A percentile compares a stretch with the other conserved stretches of the same genome.
Evolutionary conservation across 2,329 filamentous ascomycete genomes (phyloP).

Genomic region (Epichloe gansuensis): DNA sequence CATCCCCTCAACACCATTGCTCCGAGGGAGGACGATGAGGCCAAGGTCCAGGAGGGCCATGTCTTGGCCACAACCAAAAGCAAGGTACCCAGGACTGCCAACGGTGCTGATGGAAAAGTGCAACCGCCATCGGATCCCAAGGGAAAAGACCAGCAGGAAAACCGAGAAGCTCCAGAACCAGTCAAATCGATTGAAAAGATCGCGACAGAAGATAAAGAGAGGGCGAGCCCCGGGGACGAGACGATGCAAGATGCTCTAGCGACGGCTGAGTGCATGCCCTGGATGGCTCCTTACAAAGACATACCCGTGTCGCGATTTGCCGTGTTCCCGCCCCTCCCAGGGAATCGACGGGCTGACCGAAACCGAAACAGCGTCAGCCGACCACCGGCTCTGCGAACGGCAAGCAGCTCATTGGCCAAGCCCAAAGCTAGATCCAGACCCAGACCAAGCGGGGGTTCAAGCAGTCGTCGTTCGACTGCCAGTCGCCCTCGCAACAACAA

Average conservation of each 20-base stretch:
- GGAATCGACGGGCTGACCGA: conserved; percentile 35
- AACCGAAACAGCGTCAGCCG: conserved; percentile 30
- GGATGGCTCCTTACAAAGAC: conserved; percentile 35
- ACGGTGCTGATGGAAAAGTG: conserved; percentile 7
- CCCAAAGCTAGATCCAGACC: conserved; percentile 26
- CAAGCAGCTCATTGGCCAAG: conserved; percentile 26
- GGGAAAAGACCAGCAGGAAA: neutral
- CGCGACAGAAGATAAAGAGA: conserved; percentile 21
- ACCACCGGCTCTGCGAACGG: conserved; percentile 23
- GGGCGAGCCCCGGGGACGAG: conserved; percentile 14
- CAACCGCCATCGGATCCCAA: conserved; percentile 4
- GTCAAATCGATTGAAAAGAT: conserved; percentile 20
- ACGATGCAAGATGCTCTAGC: conserved; percentile 15
- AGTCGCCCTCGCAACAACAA: conserved; percentile 29
- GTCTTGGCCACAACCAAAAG: neutral
- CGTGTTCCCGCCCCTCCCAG: conserved; percentile 57
- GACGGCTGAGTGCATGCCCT: conserved; percentile 21
- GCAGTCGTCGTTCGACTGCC: conserved; percentile 18
- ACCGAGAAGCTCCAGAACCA: conserved; percentile 12
- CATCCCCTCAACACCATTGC: conserved; percentile 77
- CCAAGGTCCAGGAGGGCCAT: conserved; percentile 23
- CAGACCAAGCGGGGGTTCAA: conserved; percentile 23
- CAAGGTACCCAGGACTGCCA: conserved; percentile 1
- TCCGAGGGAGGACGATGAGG: conserved; percentile 63
- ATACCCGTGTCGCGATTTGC: conserved; percentile 65